These are phyloP conservation scores for Sporothrix mexicana DNA, from an alignment of 2,329 filamentous ascomycete genomes.

Conservation along the genomic window DNA sequence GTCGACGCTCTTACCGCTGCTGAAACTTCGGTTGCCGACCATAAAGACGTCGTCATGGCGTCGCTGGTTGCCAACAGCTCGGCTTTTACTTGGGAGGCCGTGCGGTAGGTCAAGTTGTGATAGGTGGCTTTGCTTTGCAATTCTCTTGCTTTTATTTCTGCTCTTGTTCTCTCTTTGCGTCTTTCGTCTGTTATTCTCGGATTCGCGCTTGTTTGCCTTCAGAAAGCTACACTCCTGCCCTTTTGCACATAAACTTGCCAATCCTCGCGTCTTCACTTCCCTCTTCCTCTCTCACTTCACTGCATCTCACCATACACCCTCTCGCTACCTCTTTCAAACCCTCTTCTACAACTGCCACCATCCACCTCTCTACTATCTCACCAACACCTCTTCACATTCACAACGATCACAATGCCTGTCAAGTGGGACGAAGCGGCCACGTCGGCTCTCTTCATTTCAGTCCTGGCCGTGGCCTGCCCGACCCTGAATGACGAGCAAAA, in stretches of 20 bases:
- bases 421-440: constrained; percentile 43
- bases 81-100: constrained; percentile 51
- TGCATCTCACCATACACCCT: background rate
- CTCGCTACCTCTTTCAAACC: background rate
- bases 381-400: background rate
- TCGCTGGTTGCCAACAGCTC: constrained; percentile 43
- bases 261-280: background rate
- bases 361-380: too few relatives aligned
- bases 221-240: background rate
- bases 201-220: background rate
- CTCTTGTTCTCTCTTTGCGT: constrained; percentile 4
- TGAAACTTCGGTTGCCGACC: constrained; percentile 36
- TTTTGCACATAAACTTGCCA: constrained; percentile 9
- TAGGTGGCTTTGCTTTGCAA: too few relatives aligned
- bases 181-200: background rate
- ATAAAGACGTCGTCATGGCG: constrained; percentile 44
- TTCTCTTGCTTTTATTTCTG: too few relatives aligned
- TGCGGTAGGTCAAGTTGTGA: constrained; percentile 50
- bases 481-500: constrained; percentile 40
- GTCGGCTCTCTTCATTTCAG: constrained; percentile 42
- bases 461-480: constrained; percentile 38
- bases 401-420: constrained; percentile 39
- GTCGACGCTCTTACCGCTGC: constrained; percentile 34
- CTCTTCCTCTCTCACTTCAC: background rate
- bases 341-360: background rate